These are phyloP conservation scores for Talaromyces sp. DNA, from an alignment of 2,329 filamentous ascomycete genomes.

Conservation along the genomic window DNA sequence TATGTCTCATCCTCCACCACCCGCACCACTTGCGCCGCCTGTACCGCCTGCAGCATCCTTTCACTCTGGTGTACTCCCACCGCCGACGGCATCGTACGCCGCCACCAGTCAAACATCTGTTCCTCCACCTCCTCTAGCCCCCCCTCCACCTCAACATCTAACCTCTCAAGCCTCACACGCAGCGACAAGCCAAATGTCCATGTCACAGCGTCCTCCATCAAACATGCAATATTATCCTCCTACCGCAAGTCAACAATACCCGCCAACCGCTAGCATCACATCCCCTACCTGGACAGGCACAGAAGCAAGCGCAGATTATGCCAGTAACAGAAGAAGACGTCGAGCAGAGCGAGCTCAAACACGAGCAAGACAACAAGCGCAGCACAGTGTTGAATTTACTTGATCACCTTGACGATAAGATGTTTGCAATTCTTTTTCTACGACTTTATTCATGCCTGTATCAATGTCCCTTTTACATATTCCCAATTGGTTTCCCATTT, in stretches of 20 bases:
- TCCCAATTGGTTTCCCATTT: not conserved
- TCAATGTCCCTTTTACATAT: not conserved
- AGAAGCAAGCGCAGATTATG: constrained; percentile 51
- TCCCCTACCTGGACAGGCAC: constrained; percentile 48
- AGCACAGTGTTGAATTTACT: constrained; percentile 49
- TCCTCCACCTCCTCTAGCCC: constrained; percentile 17
- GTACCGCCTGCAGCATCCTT: constrained; percentile 21
- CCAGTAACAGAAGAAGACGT: constrained; percentile 52
- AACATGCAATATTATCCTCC: constrained; percentile 28
- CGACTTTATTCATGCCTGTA: not conserved
- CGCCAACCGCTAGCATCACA: constrained; percentile 40
- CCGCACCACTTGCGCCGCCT: constrained; percentile 12
- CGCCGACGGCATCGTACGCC: constrained; percentile 26
- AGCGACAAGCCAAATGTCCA: constrained; percentile 18
- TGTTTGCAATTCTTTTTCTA: not conserved
- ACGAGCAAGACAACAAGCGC: constrained; percentile 43
- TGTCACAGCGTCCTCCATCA: constrained; percentile 37
- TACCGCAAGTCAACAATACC: constrained; percentile 16
- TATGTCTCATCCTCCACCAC: constrained; percentile 6
- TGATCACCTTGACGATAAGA: constrained; percentile 22
- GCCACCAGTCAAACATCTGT: constrained; percentile 7
- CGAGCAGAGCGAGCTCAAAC: constrained; percentile 51
- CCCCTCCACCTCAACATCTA: constrained; percentile 14
- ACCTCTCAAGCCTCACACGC: constrained; percentile 17
- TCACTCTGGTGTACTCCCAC: constrained; percentile 23